Base-by-base conservation (phyloP, 441 rosid genomes). In the Jatropha podagrica region DNA sequence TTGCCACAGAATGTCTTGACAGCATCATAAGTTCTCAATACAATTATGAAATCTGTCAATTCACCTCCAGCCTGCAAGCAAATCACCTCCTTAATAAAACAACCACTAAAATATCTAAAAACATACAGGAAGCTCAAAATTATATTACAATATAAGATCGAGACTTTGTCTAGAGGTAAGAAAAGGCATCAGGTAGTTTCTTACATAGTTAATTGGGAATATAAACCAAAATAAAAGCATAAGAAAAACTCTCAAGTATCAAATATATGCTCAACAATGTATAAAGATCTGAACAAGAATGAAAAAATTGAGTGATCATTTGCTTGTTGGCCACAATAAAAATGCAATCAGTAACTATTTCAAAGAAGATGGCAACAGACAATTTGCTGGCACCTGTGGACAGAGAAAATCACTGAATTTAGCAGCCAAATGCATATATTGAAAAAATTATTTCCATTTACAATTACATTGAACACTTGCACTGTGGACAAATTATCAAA, bases 21-120 rank as follows among this genome's bases (percentile, higher is more conserved):
- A 69, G 98, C 97, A 11, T 88, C 94, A n/a, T 65, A 86, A 40
- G 93, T 92, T 85, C 99, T 90, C 81, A 96, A 78, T 66, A 96
- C 83, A 15, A 94, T 89, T 48, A 96, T 88, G 74, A 91, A 96
- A 83, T 96, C 97, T 23, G 95, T 88, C 79, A 94, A 78, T 87
- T 96, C 97, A 77, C 99, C 99, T 73, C 99, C 99, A 42, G 90
- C 98, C 99, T 96, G 91, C 77, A 80, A 32, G 18, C 38, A 77
- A 17, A 78, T 64, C 10, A 51, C 61, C 60, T 32, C 38, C 20
- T 40, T 44, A 37, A 20, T 77, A 18, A 77, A n/a, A 75, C 56
- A 61, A 71, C 14, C 48, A 41, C 27, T 10, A 0, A 42, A 13
- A 18, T 12, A 7, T 7, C 11, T 41, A 41, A 38, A n/a, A 26